A percentile compares a stretch with the other conserved stretches of the same genome.
Conservation (phyloP, 805 yeast genomes). For the Naumovozyma castellii region DNA sequence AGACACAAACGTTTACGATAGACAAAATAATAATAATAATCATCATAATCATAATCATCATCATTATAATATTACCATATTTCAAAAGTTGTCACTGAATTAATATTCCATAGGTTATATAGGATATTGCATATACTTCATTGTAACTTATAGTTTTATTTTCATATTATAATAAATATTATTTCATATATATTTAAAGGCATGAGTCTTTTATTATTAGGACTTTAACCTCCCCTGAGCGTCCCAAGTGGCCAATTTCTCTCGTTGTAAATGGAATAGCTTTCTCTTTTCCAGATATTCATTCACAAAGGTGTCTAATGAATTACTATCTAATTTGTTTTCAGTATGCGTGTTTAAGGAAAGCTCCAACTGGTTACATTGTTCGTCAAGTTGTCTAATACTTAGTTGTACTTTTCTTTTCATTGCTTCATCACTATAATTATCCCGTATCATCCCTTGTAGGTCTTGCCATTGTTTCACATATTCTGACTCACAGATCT, state of each 20-base stretch:
- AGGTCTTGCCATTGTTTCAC: slow-evolving; percentile 30
- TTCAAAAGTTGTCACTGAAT: too few species aligned
- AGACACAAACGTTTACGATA: too few species aligned
- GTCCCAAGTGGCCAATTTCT: slow-evolving; percentile 39
- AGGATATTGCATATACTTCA: too few species aligned
- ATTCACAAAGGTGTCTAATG: slow-evolving; percentile 33
- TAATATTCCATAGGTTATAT: too few species aligned
- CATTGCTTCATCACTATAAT: slow-evolving; percentile 32
- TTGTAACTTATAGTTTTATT: too few species aligned
- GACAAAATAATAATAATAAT: too few species aligned
- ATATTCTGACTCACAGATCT: slow-evolving; percentile 25
- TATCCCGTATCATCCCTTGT: slow-evolving; percentile 32
- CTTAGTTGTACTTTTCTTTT: slow-evolving; percentile 23
- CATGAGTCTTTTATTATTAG: too few species aligned
- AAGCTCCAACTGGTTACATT: slow-evolving; percentile 10
- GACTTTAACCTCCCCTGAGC: slow-evolving; percentile 14
- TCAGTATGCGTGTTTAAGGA: slow-evolving; percentile 4
- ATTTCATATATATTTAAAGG: too few species aligned
- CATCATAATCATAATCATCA: too few species aligned
- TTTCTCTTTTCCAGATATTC: slow-evolving; percentile 36
- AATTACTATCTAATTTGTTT: slow-evolving; percentile 15
- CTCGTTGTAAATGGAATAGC: slow-evolving; percentile 37
- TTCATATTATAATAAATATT: too few species aligned
- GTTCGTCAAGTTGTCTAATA: slow-evolving; percentile 26
- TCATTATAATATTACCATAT: too few species aligned